Conservation (phyloP, 441 rosid species). For the Gossypium laxum region DNA sequence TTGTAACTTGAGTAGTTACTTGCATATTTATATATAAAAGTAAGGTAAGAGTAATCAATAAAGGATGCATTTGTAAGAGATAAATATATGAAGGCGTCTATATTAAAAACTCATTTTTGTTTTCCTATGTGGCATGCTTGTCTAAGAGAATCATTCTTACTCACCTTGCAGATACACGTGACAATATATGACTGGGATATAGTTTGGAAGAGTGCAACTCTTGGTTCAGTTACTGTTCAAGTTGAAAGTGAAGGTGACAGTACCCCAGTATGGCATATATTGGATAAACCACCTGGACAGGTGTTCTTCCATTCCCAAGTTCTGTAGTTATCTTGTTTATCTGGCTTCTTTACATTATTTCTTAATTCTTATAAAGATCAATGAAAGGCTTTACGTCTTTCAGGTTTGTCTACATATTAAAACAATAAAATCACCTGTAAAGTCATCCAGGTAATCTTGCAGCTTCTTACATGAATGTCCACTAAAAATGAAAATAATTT, state of each 20-base stretch:
- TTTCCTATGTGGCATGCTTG: neutral
- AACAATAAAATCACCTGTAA: conserved; percentile 51
- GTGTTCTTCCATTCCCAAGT: conserved; percentile 28
- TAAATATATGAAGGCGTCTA: neutral
- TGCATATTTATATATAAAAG: neutral
- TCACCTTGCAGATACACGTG: conserved; percentile 55
- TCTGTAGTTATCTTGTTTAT: neutral
- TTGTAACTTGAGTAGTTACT: neutral
- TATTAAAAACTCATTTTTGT: neutral
- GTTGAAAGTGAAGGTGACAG: conserved; percentile 88
- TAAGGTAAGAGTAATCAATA: neutral
- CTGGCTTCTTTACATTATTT: conserved; percentile 6
- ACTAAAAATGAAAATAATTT: neutral
- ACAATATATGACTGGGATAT: conserved; percentile 99
- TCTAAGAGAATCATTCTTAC: conserved; percentile 10
- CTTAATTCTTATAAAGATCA: conserved; percentile 14
- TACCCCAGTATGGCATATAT: conserved; percentile 73
- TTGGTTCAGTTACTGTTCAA: conserved; percentile 80
- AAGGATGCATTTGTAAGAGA: neutral
- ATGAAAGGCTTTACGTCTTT: conserved; percentile 13
- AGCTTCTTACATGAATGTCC: neutral
- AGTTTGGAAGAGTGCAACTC: conserved; percentile 93
- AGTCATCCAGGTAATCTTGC: conserved; percentile 53
- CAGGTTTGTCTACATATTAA: conserved; percentile 91
- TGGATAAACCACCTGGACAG: conserved; percentile 94